Evolutionary conservation across 257 asterid genomes (phyloP).

Genomic region (Solanum etuberosum): DNA sequence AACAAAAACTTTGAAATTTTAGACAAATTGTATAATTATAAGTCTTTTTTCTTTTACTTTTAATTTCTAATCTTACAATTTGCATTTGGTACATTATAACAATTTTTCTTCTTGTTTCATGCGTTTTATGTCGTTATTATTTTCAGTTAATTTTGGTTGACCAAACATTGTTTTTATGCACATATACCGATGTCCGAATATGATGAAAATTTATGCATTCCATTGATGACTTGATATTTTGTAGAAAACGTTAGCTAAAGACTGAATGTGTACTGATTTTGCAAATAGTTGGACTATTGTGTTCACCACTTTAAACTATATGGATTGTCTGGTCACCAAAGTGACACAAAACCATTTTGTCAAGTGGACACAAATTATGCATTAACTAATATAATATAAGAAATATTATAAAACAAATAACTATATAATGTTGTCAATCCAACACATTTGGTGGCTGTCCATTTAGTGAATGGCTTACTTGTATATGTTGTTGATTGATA

Average conservation of each 20-base stretch:
- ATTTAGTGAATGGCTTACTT: background rate
- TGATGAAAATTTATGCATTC: too few species aligned
- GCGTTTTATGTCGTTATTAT: background rate
- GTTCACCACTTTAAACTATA: background rate
- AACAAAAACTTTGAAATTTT: too few species aligned
- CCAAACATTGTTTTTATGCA: background rate
- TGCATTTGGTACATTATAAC: background rate
- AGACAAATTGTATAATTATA: too few species aligned
- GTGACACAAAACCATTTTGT: background rate
- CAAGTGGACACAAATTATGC: background rate
- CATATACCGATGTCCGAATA: background rate
- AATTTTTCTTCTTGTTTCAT: too few species aligned
- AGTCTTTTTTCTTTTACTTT: background rate
- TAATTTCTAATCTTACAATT: background rate
- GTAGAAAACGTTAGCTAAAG: too few species aligned
- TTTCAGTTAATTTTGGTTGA: background rate
- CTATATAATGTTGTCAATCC: too few species aligned
- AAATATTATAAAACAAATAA: too few species aligned
- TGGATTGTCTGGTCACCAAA: background rate
- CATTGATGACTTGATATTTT: background rate
- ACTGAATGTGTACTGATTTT: background rate
- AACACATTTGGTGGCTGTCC: background rate
- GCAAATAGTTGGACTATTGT: background rate
- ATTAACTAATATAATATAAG: too few species aligned
- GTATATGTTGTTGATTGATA: background rate